Conservation (phyloP, 169 alveolate species). For the Plasmodium adleri region DNA sequence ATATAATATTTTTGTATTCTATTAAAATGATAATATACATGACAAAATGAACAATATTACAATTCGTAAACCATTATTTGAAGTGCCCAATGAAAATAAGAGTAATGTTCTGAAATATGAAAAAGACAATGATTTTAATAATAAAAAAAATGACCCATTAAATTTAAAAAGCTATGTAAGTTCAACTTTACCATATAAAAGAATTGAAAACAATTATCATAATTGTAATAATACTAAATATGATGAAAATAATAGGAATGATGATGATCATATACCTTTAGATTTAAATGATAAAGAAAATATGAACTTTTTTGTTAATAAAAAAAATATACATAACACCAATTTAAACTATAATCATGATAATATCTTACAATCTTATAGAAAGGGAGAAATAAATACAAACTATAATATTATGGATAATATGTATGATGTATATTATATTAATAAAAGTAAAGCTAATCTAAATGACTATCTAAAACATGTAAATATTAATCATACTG, state of each 20-base stretch:
- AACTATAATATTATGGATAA: conserved; percentile 63
- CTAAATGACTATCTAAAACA: conserved; percentile 58
- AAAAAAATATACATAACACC: conserved; percentile 10
- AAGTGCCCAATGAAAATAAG: conserved; percentile 38
- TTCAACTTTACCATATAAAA: conserved; percentile 34
- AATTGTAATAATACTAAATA: no score
- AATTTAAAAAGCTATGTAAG: conserved; percentile 30
- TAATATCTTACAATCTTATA: conserved; percentile 21
- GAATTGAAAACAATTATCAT: neutral
- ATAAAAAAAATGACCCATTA: conserved; percentile 36
- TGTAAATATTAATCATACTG: conserved; percentile 69
- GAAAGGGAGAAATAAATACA: conserved; percentile 70
- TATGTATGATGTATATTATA: conserved; percentile 59
- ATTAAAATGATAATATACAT: no score
- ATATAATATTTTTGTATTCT: no score
- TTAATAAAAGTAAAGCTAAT: conserved; percentile 16
- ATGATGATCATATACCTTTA: conserved; percentile 4
- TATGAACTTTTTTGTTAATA: conserved; percentile 66
- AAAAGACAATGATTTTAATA: conserved; percentile 28
- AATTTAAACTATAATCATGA: conserved; percentile 22
- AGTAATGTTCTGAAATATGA: conserved; percentile 63
- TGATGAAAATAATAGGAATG: conserved; percentile 12
- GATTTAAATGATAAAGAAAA: conserved; percentile 68
- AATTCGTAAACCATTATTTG: conserved; percentile 72
- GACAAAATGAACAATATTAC: conserved; percentile 37